phyloP scores from a whole-genome alignment of 495 filamentous ascomycete species.

The Xylaria flabelliformis region DNA sequence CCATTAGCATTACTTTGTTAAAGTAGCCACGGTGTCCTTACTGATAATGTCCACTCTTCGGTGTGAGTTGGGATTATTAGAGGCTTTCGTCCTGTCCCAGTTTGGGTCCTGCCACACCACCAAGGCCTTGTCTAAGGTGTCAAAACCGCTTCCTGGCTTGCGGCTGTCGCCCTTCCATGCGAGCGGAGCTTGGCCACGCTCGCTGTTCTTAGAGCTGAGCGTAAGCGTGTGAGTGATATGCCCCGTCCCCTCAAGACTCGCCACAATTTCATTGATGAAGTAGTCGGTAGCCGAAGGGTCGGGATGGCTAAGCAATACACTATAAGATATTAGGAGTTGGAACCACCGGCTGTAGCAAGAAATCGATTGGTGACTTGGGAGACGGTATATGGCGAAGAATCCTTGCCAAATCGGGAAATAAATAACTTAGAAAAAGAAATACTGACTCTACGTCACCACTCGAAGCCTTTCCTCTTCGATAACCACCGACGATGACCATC shows the following conservation, averaged over 20 bases:
- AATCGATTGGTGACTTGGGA: too few species aligned
- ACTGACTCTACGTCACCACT: slow-evolving; percentile 76
- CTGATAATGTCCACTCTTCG: slow-evolving; percentile 89
- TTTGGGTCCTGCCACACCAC: slow-evolving; percentile 90
- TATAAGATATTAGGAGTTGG: background rate
- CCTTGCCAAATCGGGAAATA: background rate
- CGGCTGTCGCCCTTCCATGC: slow-evolving; percentile 52
- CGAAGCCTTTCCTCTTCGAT: slow-evolving; percentile 77
- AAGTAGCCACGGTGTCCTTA: background rate
- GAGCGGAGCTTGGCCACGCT: slow-evolving; percentile 72
- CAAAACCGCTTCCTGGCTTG: slow-evolving; percentile 66
- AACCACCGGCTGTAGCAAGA: background rate
- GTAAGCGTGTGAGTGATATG: slow-evolving; percentile 86
- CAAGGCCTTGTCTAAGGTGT: slow-evolving; percentile 87
- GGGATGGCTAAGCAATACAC: slow-evolving; percentile 78
- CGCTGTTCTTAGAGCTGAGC: slow-evolving; percentile 67
- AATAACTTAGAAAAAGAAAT: background rate
- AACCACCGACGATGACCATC: slow-evolving; percentile 81
- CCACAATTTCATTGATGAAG: slow-evolving; percentile 71
- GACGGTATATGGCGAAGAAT: background rate
- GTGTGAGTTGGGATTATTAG: slow-evolving; percentile 75
- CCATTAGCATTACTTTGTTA: background rate
- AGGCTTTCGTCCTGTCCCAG: slow-evolving; percentile 52
- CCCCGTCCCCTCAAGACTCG: slow-evolving; percentile 66
- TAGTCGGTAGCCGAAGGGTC: slow-evolving; percentile 68